Evolutionary conservation across 257 asterid genomes (phyloP).

Genomic region (Fraxinus cuspidata): DNA sequence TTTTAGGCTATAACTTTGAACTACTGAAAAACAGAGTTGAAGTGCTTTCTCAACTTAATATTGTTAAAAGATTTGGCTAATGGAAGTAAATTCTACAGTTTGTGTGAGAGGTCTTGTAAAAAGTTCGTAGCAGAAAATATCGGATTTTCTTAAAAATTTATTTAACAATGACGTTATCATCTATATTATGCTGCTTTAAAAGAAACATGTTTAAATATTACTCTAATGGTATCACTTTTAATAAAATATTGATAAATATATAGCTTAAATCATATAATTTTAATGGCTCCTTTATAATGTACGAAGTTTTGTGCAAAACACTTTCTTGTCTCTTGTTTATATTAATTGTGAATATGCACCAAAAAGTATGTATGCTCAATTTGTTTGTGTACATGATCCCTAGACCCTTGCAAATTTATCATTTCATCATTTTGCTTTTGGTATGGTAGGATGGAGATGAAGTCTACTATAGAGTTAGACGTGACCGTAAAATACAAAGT

Average conservation of each 20-base stretch:
- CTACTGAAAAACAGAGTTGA: neutral
- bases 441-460: conserved; percentile 13
- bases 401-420: neutral
- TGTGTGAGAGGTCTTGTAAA: neutral
- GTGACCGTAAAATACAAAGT: neutral
- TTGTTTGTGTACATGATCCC: neutral
- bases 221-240: neutral
- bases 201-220: too few relatives aligned
- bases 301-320: too few relatives aligned
- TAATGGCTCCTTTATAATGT: too few relatives aligned
- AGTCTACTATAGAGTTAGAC: neutral
- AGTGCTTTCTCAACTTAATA: neutral
- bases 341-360: too few relatives aligned
- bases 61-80: neutral
- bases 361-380: neutral
- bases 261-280: too few relatives aligned
- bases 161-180: too few relatives aligned
- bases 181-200: neutral
- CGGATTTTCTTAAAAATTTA: neutral
- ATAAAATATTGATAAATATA: neutral
- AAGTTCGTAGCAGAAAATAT: neutral
- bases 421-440: neutral
- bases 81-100: neutral
- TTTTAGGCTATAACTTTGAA: neutral
- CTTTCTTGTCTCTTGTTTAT: too few relatives aligned